Conservation (phyloP, 116 monocot species). For the Iris pallida region DNA sequence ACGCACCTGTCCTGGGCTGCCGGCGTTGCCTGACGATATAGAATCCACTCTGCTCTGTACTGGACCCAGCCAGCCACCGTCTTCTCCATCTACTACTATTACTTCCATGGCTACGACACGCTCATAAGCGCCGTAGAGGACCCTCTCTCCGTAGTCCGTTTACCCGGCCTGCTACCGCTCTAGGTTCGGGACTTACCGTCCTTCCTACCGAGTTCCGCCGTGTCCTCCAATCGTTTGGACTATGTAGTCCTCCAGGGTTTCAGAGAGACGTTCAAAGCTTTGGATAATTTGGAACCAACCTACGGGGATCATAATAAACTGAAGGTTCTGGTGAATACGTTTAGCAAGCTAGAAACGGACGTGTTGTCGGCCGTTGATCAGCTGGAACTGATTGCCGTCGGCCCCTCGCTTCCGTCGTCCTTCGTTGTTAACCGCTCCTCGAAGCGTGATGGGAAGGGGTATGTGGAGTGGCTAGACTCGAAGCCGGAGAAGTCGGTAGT, state of each 20-base stretch:
- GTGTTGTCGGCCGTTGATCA: neutral
- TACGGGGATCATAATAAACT: neutral
- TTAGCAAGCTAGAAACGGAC: too few species aligned
- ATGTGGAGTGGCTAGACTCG: neutral
- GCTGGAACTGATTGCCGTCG: constrained; percentile 22
- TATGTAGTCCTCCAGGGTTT: constrained; percentile 2
- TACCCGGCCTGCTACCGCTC: too few species aligned
- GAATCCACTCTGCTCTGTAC: constrained; percentile 13
- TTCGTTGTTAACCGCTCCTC: too few species aligned
- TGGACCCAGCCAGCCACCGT: constrained; percentile 67
- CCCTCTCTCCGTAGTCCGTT: neutral
- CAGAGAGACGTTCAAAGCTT: constrained; percentile 11
- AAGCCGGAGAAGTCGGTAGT: neutral
- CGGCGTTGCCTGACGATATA: constrained; percentile 7
- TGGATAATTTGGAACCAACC: constrained; percentile 6
- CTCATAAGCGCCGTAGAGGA: constrained; percentile 17
- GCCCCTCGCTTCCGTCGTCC: constrained; percentile 14
- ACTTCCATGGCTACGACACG: constrained; percentile 36
- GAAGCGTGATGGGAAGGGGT: neutral
- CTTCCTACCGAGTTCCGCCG: neutral
- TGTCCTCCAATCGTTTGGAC: too few species aligned
- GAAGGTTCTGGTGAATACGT: too few species aligned
- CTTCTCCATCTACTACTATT: constrained; percentile 50
- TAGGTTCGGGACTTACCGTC: too few species aligned
- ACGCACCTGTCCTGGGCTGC: constrained; percentile 18